Base-by-base conservation (phyloP, 345 rosid species). In the Linum lewisii region DNA sequence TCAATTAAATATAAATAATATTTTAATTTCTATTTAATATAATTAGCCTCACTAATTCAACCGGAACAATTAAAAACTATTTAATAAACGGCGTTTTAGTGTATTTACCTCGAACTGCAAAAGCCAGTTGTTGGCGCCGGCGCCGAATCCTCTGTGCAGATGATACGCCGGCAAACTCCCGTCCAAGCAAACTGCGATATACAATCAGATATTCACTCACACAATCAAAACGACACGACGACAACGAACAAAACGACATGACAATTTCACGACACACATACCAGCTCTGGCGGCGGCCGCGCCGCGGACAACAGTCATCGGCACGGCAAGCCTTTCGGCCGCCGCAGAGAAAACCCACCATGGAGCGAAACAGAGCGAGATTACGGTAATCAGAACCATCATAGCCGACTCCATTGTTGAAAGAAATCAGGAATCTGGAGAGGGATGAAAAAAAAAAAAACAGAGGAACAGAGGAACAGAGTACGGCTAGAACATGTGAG, bases 111-210 rank as follows among this genome's bases (percentile, higher is more conserved):
- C 98, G 64, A 92, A 86, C 70, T 86, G 95, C 65, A 92, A 63
- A 67, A 92, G 78, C 98, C 96, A 92, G 75, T 86, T 86, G 74
- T 71, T 34, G 49, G 71, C 69, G 63, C 98, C 95, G 59, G 82
- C 78, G 8, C 98, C 96, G 68, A 73, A 86, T 65, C 98, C 98
- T 72, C 73, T 77, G 76, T 84, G 77, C 24, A 84, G 67, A 70
- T 92, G 84, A 67, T 92, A 92, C 18, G 88, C 98, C 3, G 98
- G 98, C 72, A 72, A 78, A 75, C 96, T 92, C n/a, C 96, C 98
- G 37, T 88, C 98, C 84, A 92, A 76, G 77, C 96, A 92, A 73
- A 81, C 96, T 88, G 51, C 49, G 64, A 56, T 63, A 37, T 32
- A 25, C 23, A 16, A 16, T 51, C 49, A 60, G 63, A 56, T 15